phyloP scores from a whole-genome alignment of 768 basidiomycete species.

The Basidioascus undulatus region DNA sequence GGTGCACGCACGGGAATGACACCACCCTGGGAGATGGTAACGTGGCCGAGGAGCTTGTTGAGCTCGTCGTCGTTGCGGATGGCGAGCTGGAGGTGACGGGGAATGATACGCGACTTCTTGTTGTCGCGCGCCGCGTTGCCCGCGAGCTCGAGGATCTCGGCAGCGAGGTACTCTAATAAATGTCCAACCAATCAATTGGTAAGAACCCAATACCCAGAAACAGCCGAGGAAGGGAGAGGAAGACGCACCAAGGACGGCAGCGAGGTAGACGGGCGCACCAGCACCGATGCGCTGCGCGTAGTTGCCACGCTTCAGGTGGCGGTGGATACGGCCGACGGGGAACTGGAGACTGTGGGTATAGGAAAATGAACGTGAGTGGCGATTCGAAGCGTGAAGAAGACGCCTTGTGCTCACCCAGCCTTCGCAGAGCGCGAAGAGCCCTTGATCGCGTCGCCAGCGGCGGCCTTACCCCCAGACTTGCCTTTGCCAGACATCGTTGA shows the following conservation, averaged over 20 bases:
- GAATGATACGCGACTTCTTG: constrained; percentile 82
- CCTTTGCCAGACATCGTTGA: constrained; percentile 13
- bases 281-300: constrained; percentile 46
- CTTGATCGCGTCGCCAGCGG: constrained; percentile 21
- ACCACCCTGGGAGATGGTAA: constrained; percentile 73
- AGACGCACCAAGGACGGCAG: constrained; percentile 24
- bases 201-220: no score
- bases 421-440: constrained; percentile 40
- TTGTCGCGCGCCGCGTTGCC: constrained; percentile 57
- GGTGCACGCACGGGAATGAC: no score
- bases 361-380: no score
- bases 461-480: constrained; percentile 17
- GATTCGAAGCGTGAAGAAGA: no score
- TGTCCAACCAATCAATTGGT: no score
- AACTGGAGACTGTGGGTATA: constrained; percentile 32
- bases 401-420: no score
- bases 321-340: constrained; percentile 63
- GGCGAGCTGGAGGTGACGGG: constrained; percentile 65
- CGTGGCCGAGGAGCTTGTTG: constrained; percentile 51
- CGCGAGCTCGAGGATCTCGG: constrained; percentile 67
- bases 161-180: constrained; percentile 71
- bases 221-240: no score
- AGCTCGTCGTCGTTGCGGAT: constrained; percentile 70
- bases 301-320: constrained; percentile 47
- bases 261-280: constrained; percentile 22